Evolutionary conservation across 768 basidiomycete genomes (phyloP), one percentile per base, ranked within the genome.

Genomic region (Coprinopsis cinerea): DNA sequence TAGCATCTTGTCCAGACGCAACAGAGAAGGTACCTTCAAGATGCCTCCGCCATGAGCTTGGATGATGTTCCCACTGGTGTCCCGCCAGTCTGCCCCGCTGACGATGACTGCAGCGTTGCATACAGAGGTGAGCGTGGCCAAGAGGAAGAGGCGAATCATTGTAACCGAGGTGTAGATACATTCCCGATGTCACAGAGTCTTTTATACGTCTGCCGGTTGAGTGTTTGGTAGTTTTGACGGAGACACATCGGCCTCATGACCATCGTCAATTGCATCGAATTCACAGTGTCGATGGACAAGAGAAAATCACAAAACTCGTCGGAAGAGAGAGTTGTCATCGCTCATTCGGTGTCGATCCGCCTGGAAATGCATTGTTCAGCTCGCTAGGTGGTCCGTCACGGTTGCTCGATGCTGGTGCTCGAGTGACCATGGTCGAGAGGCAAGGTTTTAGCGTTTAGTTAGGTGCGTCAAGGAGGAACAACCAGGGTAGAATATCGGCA

Each of bases 21-120:
- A n/a, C n/a, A n/a, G n/a, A n/a, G n/a, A n/a, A n/a, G n/a, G 15
- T 45, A 78, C 80, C 65, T 79, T 80, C 20, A 83, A 47, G 44
- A 83, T 68, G 1, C 81, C 81, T 7, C 72, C 79, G 10, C 81
- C 81, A 59, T 83, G 81, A 4, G 79, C 81, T 56, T 83, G 81
- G 6, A 83, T 83, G 14, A 70, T 64, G 57, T 76, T 81, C 2
- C 81, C 81, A 52, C 68, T 73, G 9, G 79, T 81, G 56, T 83
- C 81, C 5, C 71, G 75, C 81, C 81, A 82, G 4, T 73, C 69
- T 6, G 81, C 80, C 11, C 81, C 81, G 9, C 81, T 74, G 9
- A 82, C 80, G 49, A 83, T 79, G 47, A 78, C 73, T 9, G 68
- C 65, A 27, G 71, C 67, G 30, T 34, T 22, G 26, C 42, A 27